These are phyloP conservation scores for Alloascoidea africana DNA, from an alignment of 805 yeast genomes.

Conservation along the genomic window DNA sequence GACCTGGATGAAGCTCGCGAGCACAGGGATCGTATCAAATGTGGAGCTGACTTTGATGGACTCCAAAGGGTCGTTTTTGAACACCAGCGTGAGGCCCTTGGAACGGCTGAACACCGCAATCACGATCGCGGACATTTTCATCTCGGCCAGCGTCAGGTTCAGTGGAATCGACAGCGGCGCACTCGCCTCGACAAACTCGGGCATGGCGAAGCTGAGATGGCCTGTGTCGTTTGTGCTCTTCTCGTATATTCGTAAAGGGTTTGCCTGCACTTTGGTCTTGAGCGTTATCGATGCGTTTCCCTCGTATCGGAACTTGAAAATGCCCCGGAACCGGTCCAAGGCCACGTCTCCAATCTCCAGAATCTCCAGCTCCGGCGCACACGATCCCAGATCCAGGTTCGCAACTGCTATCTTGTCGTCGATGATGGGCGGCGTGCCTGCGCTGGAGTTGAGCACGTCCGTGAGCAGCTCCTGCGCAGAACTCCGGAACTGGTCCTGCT, in stretches of 20 bases:
- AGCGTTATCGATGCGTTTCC: conserved; percentile 65
- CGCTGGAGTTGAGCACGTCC: conserved; percentile 16
- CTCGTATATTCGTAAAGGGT: conserved; percentile 45
- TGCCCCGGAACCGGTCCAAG: conserved; percentile 33
- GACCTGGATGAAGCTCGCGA: conserved; percentile 11
- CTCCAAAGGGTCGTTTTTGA: conserved; percentile 16
- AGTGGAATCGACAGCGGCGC: conserved; percentile 15
- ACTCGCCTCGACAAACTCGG: conserved; percentile 12
- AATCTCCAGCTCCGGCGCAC: conserved; percentile 60
- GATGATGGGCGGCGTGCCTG: conserved; percentile 16
- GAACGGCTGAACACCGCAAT: conserved; percentile 15
- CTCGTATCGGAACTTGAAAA: conserved; percentile 57
- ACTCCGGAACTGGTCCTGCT: conserved; percentile 41
- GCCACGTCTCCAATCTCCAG: conserved; percentile 67
- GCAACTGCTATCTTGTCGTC: conserved; percentile 37
- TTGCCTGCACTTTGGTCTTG: conserved; percentile 64
- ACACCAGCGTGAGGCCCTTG: conserved; percentile 15
- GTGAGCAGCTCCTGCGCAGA: conserved; percentile 32
- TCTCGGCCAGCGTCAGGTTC: conserved; percentile 10
- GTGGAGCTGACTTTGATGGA: conserved; percentile 13
- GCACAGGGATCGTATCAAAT: conserved; percentile 17
- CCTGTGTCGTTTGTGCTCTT: conserved; percentile 7
- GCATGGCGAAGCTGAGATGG: conserved; percentile 11
- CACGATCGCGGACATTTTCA: conserved; percentile 10
- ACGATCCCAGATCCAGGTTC: conserved; percentile 59